phyloP scores from a whole-genome alignment of 1,284 basidiomycete species.

The Irpex sp. region DNA sequence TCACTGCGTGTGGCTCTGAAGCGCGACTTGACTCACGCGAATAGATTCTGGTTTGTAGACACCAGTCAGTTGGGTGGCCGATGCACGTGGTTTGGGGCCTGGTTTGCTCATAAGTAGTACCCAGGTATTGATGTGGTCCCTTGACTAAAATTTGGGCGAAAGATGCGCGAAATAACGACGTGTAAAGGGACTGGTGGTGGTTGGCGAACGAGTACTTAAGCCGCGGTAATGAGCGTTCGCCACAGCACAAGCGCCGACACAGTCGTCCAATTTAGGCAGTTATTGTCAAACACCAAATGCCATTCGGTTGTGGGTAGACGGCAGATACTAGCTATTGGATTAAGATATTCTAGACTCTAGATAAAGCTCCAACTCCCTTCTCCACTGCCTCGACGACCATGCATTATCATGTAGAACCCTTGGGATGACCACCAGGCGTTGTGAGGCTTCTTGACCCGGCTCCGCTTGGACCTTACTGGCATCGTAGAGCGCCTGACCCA shows the following conservation, averaged over 20 bases:
- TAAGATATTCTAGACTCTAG: neutral
- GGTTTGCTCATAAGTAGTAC: neutral
- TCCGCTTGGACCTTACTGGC: conserved; percentile 2
- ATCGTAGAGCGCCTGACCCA: conserved; percentile 31
- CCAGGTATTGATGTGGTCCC: no score
- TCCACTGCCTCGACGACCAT: conserved; percentile 34
- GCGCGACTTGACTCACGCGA: conserved; percentile 36
- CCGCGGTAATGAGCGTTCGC: neutral
- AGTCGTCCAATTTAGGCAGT: neutral
- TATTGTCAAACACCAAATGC: neutral
- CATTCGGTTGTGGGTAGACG: neutral
- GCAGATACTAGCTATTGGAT: neutral
- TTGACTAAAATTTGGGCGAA: no score
- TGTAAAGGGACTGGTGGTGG: neutral
- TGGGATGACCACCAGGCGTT: conserved; percentile 25
- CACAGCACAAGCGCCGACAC: neutral
- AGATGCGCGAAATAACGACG: neutral
- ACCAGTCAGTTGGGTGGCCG: conserved; percentile 42
- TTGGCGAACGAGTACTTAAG: neutral
- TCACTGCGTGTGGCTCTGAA: neutral
- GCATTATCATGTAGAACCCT: conserved; percentile 40
- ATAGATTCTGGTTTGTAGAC: conserved; percentile 63
- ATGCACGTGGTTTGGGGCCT: conserved; percentile 11
- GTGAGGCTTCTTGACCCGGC: neutral
- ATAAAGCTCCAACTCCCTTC: conserved; percentile 22